phyloP scores from a whole-genome alignment of 2,329 filamentous ascomycete genomes.

The Claviceps humidiphila region DNA sequence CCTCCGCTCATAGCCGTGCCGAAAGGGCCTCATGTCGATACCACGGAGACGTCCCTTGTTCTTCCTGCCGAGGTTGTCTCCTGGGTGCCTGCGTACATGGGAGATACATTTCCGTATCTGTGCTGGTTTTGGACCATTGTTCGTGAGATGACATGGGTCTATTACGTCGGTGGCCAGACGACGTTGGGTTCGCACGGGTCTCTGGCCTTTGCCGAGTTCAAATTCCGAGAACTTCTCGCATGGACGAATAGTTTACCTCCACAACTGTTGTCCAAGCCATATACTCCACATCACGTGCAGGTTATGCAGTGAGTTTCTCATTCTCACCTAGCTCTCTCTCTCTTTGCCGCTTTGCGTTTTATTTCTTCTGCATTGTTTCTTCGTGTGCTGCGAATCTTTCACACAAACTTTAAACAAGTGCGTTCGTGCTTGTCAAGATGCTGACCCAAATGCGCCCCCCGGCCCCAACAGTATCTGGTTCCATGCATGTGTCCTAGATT shows the following conservation, averaged over 20 bases:
- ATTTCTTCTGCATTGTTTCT: neutral
- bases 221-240: slow-evolving; percentile 20
- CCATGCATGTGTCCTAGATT: slow-evolving; percentile 10
- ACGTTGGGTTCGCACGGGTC: slow-evolving; percentile 3
- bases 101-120: slow-evolving; percentile 15
- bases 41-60: neutral
- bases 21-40: neutral
- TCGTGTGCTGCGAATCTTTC: too few species aligned
- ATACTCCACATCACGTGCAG: slow-evolving; percentile 16
- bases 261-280: slow-evolving; percentile 9
- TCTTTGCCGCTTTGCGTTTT: neutral
- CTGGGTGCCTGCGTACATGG: slow-evolving; percentile 8
- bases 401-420: too few species aligned
- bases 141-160: slow-evolving; percentile 14
- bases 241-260: slow-evolving; percentile 17
- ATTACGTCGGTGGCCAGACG: slow-evolving; percentile 10
- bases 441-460: neutral
- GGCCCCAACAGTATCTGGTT: slow-evolving; percentile 11
- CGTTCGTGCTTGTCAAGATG: neutral
- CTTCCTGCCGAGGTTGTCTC: neutral
- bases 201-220: slow-evolving; percentile 16
- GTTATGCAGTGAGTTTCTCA: slow-evolving; percentile 4
- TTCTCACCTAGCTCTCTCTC: too few species aligned
- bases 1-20: slow-evolving; percentile 9
- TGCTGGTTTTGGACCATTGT: slow-evolving; percentile 21